Evolutionary conservation across 108 stramenopile species (phyloP).

Genomic region (Cyclotella atomus): DNA sequence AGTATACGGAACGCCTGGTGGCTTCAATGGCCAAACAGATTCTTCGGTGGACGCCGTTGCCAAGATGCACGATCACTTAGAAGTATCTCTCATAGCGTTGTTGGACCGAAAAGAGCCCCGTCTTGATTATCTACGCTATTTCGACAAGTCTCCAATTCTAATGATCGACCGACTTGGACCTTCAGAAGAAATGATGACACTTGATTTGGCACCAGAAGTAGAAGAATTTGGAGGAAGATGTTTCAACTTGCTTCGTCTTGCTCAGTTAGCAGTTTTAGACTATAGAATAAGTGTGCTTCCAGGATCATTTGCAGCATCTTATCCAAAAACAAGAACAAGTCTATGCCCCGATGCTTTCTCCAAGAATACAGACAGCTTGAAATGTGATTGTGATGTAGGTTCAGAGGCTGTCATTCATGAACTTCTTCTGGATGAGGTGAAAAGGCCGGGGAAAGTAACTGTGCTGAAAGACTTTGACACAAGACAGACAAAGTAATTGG

Average conservation of each 20-base stretch:
- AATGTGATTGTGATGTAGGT: slow-evolving; percentile 32
- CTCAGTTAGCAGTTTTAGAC: slow-evolving; percentile 70
- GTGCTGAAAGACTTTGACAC: slow-evolving; percentile 43
- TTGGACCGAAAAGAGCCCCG: slow-evolving; percentile 39
- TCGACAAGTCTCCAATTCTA: slow-evolving; percentile 73
- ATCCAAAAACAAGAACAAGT: slow-evolving; percentile 42
- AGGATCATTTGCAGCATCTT: slow-evolving; percentile 74
- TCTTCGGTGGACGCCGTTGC: slow-evolving; percentile 36
- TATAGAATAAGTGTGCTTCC: slow-evolving; percentile 63
- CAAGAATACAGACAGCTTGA: slow-evolving; percentile 12
- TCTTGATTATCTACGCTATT: slow-evolving; percentile 36
- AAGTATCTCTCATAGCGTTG: slow-evolving; percentile 42
- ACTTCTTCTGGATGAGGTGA: slow-evolving; percentile 65
- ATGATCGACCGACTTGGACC: slow-evolving; percentile 78
- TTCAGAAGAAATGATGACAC: slow-evolving; percentile 56
- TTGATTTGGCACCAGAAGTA: slow-evolving; percentile 65
- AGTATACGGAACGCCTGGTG: slow-evolving; percentile 45
- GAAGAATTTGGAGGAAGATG: slow-evolving; percentile 82
- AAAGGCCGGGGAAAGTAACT: slow-evolving; percentile 68
- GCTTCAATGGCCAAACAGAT: slow-evolving; percentile 31
- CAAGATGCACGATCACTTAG: slow-evolving; percentile 41
- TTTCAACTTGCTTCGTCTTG: slow-evolving; percentile 71
- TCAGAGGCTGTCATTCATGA: slow-evolving; percentile 49
- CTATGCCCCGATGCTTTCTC: slow-evolving; percentile 24
- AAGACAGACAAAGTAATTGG: neutral